Percentiles rank a stretch among this genome's conserved stretches.
phyloP scores from a whole-genome alignment of 192 early-diverging fungal species.

The Neocallimastix lanati region DNA sequence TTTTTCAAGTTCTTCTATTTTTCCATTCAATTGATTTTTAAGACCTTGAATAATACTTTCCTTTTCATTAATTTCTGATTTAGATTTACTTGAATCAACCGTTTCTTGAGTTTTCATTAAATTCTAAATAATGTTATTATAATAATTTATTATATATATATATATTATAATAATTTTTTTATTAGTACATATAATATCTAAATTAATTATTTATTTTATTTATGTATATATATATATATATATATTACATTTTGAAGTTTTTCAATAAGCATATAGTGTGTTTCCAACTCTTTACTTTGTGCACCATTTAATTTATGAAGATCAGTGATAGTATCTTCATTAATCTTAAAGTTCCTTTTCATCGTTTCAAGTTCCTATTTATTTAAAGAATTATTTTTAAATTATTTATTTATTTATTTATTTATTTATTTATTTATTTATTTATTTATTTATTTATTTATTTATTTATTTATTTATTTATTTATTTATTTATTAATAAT shows the following conservation, averaged over 20 bases:
- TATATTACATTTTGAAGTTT: not conserved
- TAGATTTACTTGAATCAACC: not conserved
- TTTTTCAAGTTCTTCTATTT: not conserved
- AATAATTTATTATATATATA: too few species aligned
- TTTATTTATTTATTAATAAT: too few species aligned
- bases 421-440: too few species aligned
- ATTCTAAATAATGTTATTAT: too few species aligned
- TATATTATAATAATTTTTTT: too few species aligned
- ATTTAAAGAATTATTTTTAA: not conserved
- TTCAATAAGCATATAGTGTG: not conserved
- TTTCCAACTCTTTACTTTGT: not conserved
- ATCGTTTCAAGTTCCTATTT: not conserved
- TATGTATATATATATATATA: too few species aligned
- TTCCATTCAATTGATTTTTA: not conserved
- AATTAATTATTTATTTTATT: too few species aligned
- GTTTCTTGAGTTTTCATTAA: not conserved
- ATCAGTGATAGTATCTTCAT: not conserved
- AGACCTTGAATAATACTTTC: not conserved
- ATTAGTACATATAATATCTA: too few species aligned
- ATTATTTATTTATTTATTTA: too few species aligned
- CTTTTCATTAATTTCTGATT: not conserved
- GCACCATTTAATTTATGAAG: not conserved
- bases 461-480: too few species aligned
- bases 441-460: too few species aligned
- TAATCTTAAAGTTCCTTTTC: not conserved